These are phyloP conservation scores for Bjerkandera adusta DNA, from an alignment of 1,284 basidiomycete species.

Conservation along the genomic window DNA sequence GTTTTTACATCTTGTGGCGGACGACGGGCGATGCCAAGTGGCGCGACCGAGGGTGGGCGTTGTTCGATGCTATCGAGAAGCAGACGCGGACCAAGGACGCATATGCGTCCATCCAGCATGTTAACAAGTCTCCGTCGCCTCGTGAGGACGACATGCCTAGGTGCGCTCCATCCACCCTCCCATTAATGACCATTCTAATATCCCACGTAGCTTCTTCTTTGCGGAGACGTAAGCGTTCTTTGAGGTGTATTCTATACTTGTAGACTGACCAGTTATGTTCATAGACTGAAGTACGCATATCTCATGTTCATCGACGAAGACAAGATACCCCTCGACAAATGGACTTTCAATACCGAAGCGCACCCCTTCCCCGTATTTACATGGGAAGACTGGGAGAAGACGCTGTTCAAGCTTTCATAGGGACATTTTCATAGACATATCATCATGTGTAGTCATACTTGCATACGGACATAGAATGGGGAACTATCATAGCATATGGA, in stretches of 20 bases:
- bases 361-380: slow-evolving; percentile 76
- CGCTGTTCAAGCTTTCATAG: slow-evolving; percentile 20
- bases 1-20: slow-evolving; percentile 68
- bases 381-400: slow-evolving; percentile 46
- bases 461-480: background rate
- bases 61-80: slow-evolving; percentile 70
- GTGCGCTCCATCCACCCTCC: slow-evolving; percentile 31
- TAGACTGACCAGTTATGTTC: slow-evolving; percentile 9
- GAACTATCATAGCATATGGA: background rate
- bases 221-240: slow-evolving; percentile 58
- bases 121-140: slow-evolving; percentile 38
- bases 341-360: slow-evolving; percentile 88
- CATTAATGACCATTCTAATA: background rate
- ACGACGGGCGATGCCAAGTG: slow-evolving; percentile 66
- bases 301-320: slow-evolving; percentile 59
- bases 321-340: slow-evolving; percentile 62
- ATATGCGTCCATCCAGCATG: slow-evolving; percentile 54
- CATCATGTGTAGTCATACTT: background rate
- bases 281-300: slow-evolving; percentile 66
- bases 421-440: background rate
- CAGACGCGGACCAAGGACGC: slow-evolving; percentile 52
- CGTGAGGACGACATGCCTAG: slow-evolving; percentile 66
- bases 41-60: slow-evolving; percentile 75
- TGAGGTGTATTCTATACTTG: background rate
- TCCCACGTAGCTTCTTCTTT: slow-evolving; percentile 55